These are phyloP conservation scores for Hyaloperonospora brassicae DNA, from an alignment of 352 stramenopile genomes.

Conservation along the genomic window DNA sequence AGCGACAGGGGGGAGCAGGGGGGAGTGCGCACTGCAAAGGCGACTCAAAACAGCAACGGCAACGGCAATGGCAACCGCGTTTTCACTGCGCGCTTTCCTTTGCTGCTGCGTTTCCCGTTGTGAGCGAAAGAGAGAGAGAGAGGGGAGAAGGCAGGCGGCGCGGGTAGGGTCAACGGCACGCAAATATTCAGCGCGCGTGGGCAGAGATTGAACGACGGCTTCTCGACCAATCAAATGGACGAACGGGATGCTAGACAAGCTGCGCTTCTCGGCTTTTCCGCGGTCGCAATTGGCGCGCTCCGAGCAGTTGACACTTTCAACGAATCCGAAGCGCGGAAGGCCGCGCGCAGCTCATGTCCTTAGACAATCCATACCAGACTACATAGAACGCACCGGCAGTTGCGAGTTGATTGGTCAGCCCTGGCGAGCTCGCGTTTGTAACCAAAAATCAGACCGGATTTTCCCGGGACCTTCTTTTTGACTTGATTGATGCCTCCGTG, in stretches of 20 bases:
- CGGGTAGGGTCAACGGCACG: slow-evolving; percentile 4
- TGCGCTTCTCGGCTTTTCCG: slow-evolving; percentile 14
- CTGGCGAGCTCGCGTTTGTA: too few relatives aligned
- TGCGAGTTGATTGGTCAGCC: too few relatives aligned
- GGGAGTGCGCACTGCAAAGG: too few relatives aligned
- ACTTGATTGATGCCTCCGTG: too few relatives aligned
- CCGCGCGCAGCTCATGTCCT: too few relatives aligned
- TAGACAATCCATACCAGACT: too few relatives aligned
- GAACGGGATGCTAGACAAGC: slow-evolving; percentile 11
- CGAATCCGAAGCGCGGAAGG: too few relatives aligned
- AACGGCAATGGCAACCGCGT: background rate
- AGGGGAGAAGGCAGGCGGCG: slow-evolving; percentile 14
- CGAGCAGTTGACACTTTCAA: too few relatives aligned
- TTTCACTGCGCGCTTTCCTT: slow-evolving; percentile 12
- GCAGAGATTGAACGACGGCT: slow-evolving; percentile 3
- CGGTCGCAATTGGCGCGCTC: background rate
- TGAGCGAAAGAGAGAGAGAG: slow-evolving; percentile 16
- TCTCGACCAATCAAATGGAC: slow-evolving; percentile 17
- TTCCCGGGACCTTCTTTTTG: too few relatives aligned
- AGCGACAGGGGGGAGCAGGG: slow-evolving; percentile 15
- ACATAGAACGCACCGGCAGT: too few relatives aligned
- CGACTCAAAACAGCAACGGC: too few relatives aligned
- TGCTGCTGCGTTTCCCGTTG: slow-evolving; percentile 21
- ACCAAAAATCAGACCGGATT: too few relatives aligned
- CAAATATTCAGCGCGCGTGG: slow-evolving; percentile 23